phyloP scores from a whole-genome alignment of 805 yeast species.

The Kluyveromyces starmeri region DNA sequence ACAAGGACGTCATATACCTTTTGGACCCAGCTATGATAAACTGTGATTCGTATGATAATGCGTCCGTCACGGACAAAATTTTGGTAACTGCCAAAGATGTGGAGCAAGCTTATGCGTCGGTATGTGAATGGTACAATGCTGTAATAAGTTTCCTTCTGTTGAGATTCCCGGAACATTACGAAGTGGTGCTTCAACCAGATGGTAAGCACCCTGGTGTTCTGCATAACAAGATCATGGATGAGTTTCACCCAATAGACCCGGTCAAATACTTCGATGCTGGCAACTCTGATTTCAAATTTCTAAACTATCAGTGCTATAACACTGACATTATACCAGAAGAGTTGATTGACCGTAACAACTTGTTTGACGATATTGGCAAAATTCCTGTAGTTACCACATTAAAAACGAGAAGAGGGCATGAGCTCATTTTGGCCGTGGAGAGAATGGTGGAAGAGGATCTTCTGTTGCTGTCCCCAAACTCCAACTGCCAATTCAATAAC shows the following conservation, averaged over 20 bases:
- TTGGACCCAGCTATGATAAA: conserved; percentile 17
- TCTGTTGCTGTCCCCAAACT: conserved; percentile 39
- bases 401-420: conserved; percentile 14
- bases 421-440: conserved; percentile 18
- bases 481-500: conserved; percentile 32
- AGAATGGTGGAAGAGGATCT: conserved; percentile 55
- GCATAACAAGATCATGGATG: conserved; percentile 35
- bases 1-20: conserved; percentile 13
- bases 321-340: conserved; percentile 11
- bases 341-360: conserved; percentile 7
- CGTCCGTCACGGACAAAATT: conserved; percentile 11
- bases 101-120: conserved; percentile 26
- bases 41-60: conserved; percentile 27
- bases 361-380: conserved; percentile 11
- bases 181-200: conserved; percentile 11
- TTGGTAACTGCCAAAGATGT: conserved; percentile 17
- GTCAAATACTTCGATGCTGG: conserved; percentile 11
- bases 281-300: conserved; percentile 6
- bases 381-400: conserved; percentile 13
- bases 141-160: conserved; percentile 33
- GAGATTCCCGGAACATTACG: conserved; percentile 49
- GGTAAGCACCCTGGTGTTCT: conserved; percentile 18
- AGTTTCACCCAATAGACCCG: conserved; percentile 30
- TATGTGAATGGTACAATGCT: conserved; percentile 42
- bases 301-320: conserved; percentile 11